Percentiles rank a stretch among this genome's conserved stretches.
These are phyloP conservation scores for Penicillium alfredii DNA, from an alignment of 495 filamentous ascomycete species.

Conservation along the genomic window DNA sequence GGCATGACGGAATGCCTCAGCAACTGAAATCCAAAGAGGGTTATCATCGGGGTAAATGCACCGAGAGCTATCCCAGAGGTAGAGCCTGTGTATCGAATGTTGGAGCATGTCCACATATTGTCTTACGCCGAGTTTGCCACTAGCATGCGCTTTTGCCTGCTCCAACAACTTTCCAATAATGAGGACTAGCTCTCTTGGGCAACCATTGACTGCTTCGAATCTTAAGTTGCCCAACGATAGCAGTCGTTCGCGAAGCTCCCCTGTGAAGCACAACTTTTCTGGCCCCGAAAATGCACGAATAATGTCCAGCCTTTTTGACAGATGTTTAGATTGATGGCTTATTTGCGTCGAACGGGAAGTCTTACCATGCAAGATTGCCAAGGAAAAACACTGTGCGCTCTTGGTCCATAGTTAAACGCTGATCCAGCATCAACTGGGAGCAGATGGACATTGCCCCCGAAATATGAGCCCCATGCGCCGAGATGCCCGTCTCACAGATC, in stretches of 20 bases:
- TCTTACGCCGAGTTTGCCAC: conserved; percentile 14
- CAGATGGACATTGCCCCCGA: conserved; percentile 38
- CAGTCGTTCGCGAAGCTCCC: conserved; percentile 27
- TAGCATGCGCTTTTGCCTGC: conserved; percentile 26
- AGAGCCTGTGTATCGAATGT: conserved; percentile 19
- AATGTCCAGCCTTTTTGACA: conserved; percentile 36
- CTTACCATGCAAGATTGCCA: conserved; percentile 33
- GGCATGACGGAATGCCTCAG: conserved; percentile 29
- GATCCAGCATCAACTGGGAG: conserved; percentile 24
- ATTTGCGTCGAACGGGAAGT: neutral
- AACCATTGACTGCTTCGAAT: conserved; percentile 36
- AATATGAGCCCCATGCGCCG: conserved; percentile 34
- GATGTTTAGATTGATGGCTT: no score
- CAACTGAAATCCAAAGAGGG: conserved; percentile 26
- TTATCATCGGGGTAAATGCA: conserved; percentile 26
- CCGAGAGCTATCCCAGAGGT: conserved; percentile 21
- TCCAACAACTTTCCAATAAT: conserved; percentile 31
- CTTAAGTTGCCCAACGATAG: conserved; percentile 22
- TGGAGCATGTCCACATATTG: conserved; percentile 18
- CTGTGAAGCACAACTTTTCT: conserved; percentile 29
- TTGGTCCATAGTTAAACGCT: conserved; percentile 19
- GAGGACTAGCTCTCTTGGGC: conserved; percentile 29
- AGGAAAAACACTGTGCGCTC: conserved; percentile 34
- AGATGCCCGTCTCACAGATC: conserved; percentile 35
- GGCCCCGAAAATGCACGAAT: conserved; percentile 32